These are phyloP conservation scores for Nepenthes alata DNA, from an alignment of 179 eudicot species.

Conservation along the genomic window DNA sequence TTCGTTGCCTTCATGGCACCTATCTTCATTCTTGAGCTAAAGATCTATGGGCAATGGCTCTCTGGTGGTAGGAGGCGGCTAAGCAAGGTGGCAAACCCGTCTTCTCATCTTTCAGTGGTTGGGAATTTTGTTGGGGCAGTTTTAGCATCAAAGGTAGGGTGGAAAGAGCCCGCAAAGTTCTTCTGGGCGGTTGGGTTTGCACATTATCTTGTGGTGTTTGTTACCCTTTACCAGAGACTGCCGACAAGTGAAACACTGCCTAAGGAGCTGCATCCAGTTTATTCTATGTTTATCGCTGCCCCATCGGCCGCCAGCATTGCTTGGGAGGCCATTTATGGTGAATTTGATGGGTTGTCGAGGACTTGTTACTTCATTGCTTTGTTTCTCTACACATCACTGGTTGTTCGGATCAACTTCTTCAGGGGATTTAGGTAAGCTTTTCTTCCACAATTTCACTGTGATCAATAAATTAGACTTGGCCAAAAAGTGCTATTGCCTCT, in stretches of 20 bases:
- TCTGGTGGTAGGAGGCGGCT: constrained; percentile 82
- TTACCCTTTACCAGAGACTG: constrained; percentile 74
- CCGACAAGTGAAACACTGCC: constrained; percentile 86
- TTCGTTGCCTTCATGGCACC: constrained; percentile 66
- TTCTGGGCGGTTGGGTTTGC: constrained; percentile 89
- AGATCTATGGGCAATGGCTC: constrained; percentile 97
- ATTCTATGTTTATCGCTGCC: constrained; percentile 84
- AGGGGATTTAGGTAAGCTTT: constrained; percentile 55
- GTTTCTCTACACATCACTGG: constrained; percentile 61
- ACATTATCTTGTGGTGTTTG: constrained; percentile 76
- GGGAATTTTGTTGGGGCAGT: constrained; percentile 90
- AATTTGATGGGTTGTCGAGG: constrained; percentile 70
- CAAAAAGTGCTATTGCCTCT: too few species aligned
- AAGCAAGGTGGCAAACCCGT: constrained; percentile 76
- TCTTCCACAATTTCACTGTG: background rate
- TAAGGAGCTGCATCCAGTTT: constrained; percentile 86
- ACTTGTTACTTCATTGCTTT: constrained; percentile 85
- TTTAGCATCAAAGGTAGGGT: constrained; percentile 65
- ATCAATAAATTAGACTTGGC: too few species aligned
- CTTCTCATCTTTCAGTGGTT: constrained; percentile 70
- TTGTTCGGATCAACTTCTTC: constrained; percentile 79
- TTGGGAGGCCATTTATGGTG: constrained; percentile 73
- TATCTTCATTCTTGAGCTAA: constrained; percentile 57
- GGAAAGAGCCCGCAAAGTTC: constrained; percentile 75
- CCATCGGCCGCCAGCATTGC: constrained; percentile 91